Conservation (phyloP, 305 asterid genomes). For the Withania somnifera region DNA sequence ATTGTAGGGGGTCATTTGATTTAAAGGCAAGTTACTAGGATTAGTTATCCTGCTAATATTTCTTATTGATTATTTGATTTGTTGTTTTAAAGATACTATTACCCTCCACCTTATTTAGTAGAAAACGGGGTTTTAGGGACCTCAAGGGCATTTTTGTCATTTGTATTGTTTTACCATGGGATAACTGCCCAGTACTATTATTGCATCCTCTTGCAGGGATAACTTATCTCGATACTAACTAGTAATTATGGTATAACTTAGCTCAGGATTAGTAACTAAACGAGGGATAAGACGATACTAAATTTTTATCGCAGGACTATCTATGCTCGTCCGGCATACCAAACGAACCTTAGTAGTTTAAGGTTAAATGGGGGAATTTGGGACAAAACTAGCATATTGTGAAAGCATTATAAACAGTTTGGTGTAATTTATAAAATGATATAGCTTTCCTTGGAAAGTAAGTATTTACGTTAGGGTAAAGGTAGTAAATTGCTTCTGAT, state of each 20-base stretch:
- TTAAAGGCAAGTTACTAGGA: background rate
- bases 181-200: background rate
- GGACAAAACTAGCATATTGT: background rate
- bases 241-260: background rate
- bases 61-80: background rate
- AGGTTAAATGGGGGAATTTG: background rate
- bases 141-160: background rate
- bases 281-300: background rate
- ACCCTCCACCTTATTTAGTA: background rate
- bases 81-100: background rate
- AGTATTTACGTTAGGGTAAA: background rate
- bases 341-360: background rate
- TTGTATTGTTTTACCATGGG: background rate
- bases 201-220: background rate
- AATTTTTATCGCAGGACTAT: background rate
- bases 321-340: background rate
- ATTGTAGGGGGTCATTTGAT: background rate
- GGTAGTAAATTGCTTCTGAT: conserved; percentile 32
- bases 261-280: background rate
- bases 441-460: background rate
- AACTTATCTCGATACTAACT: background rate
- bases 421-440: background rate
- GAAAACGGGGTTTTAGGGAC: background rate
- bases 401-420: background rate
- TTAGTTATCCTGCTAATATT: background rate